A percentile compares a stretch with the other conserved stretches of the same genome.
phyloP scores from a whole-genome alignment of 139 green algal genomes.

The Pseudopediastrum boryanum region DNA sequence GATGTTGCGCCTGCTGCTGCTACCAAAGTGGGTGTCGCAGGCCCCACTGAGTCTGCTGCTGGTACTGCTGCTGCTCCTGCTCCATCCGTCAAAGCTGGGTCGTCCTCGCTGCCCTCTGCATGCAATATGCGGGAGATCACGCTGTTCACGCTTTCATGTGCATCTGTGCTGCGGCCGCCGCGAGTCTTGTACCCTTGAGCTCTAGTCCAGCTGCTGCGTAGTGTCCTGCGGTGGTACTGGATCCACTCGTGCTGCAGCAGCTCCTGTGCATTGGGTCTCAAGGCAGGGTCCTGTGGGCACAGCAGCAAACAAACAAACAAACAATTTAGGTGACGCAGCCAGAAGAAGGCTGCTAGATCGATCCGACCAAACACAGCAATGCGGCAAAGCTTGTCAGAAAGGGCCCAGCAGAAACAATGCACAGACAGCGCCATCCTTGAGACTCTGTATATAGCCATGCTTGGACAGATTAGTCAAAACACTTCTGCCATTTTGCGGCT shows the following conservation, averaged over 20 bases:
- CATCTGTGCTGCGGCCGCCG: conserved; percentile 22
- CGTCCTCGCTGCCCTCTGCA: conserved; percentile 35
- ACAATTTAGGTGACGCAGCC: too few relatives aligned
- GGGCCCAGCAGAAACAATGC: too few relatives aligned
- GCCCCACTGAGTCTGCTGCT: not conserved
- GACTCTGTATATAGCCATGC: too few relatives aligned
- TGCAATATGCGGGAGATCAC: conserved; percentile 55
- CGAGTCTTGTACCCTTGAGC: conserved; percentile 41
- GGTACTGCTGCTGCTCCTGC: conserved; percentile 19
- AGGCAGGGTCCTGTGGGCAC: conserved; percentile 87
- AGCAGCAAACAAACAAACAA: too few relatives aligned
- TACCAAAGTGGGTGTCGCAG: not conserved
- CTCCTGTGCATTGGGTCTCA: conserved; percentile 70
- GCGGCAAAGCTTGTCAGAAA: not conserved
- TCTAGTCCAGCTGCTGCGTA: conserved; percentile 73
- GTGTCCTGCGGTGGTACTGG: conserved; percentile 66
- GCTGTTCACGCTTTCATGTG: conserved; percentile 56
- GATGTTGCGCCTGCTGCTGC: conserved; percentile 25
- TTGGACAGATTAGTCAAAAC: too few relatives aligned
- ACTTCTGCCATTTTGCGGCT: too few relatives aligned
- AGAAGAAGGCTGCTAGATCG: not conserved
- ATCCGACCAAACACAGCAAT: not conserved
- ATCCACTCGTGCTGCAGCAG: conserved; percentile 93
- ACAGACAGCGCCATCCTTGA: too few relatives aligned
- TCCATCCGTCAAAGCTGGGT: not conserved